These are phyloP conservation scores for Microbotryum scabiosae DNA, from an alignment of 1,284 basidiomycete species.

Conservation along the genomic window DNA sequence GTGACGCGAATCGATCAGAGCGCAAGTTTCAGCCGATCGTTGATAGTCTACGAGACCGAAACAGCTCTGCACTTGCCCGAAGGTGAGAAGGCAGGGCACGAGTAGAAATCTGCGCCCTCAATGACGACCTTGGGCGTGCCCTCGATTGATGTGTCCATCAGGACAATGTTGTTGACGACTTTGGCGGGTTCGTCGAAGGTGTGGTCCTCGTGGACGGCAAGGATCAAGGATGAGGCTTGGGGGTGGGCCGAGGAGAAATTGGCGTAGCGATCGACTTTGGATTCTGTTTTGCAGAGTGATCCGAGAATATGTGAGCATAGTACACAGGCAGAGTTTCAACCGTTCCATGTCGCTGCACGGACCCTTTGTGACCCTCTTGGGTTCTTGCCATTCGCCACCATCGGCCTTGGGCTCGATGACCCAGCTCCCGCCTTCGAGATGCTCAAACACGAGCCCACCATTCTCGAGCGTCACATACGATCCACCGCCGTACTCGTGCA, in stretches of 20 bases:
- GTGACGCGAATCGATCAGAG: constrained; percentile 57
- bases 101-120: constrained; percentile 60
- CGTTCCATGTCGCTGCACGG: constrained; percentile 13
- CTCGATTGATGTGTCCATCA: constrained; percentile 46
- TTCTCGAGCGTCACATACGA: constrained; percentile 43
- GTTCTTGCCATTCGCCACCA: constrained; percentile 37
- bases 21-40: constrained; percentile 41
- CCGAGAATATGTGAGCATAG: constrained; percentile 1
- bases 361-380: constrained; percentile 57
- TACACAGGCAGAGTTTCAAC: no score
- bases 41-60: constrained; percentile 35
- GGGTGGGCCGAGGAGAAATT: constrained; percentile 39
- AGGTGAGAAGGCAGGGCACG: constrained; percentile 54
- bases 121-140: constrained; percentile 37
- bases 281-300: constrained; percentile 39
- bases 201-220: constrained; percentile 60
- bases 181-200: constrained; percentile 51
- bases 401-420: constrained; percentile 48
- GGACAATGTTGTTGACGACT: constrained; percentile 52
- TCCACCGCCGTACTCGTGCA: constrained; percentile 40
- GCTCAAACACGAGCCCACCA: constrained; percentile 31
- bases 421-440: constrained; percentile 41
- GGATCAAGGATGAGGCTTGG: constrained; percentile 45
- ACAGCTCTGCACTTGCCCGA: constrained; percentile 45
- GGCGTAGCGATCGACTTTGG: constrained; percentile 52